phyloP scores from a whole-genome alignment of 345 rosid genomes.

The Eucalyptus virginea region DNA sequence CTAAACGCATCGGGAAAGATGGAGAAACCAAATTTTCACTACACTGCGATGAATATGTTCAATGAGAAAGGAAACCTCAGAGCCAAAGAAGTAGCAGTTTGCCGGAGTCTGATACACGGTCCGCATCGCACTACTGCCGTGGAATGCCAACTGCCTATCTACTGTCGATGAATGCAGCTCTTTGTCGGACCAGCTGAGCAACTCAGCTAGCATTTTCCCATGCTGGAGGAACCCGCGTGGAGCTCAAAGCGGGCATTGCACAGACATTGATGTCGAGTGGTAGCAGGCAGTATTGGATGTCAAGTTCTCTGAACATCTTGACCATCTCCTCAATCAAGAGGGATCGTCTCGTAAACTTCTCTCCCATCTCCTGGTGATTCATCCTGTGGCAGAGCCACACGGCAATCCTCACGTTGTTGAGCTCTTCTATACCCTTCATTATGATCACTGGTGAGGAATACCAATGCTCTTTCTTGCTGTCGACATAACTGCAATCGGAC shows the following conservation, averaged over 20 bases:
- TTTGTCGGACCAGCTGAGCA: background rate
- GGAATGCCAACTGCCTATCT: background rate
- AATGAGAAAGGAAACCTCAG: background rate
- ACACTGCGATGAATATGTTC: background rate
- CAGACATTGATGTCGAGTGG: background rate
- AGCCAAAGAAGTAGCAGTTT: background rate
- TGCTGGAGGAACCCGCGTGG: slow-evolving; percentile 6
- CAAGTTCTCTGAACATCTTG: background rate
- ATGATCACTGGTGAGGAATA: slow-evolving; percentile 20
- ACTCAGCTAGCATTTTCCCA: background rate
- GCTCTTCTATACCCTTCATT: background rate
- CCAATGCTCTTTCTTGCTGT: slow-evolving; percentile 77
- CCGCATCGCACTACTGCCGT: background rate
- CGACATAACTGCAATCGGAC: slow-evolving; percentile 27
- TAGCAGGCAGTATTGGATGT: background rate
- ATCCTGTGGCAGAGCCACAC: background rate
- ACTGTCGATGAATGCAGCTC: background rate
- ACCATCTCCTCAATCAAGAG: background rate
- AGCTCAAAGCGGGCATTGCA: background rate
- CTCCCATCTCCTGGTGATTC: background rate
- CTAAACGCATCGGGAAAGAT: background rate
- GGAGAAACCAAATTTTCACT: background rate
- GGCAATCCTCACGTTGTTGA: no score
- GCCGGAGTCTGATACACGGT: background rate
- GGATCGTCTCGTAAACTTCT: background rate